Conservation (phyloP, 2,329 filamentous ascomycete genomes). For the Arthroderma sp. region DNA sequence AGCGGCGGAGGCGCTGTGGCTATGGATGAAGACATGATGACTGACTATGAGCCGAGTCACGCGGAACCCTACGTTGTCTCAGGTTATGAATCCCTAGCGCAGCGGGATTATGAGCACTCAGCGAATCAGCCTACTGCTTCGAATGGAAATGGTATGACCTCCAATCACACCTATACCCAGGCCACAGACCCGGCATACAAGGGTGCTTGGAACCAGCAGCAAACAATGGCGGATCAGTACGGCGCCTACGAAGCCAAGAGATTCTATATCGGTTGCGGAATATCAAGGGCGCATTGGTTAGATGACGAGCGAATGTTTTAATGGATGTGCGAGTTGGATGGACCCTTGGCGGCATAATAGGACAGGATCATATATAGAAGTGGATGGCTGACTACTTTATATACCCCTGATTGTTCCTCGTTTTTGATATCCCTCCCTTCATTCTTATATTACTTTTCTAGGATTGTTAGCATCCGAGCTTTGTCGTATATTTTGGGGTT, state of each 20-base stretch:
- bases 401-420: too few relatives aligned
- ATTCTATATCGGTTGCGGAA: conserved; percentile 14
- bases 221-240: conserved; percentile 26
- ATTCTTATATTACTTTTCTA: too few relatives aligned
- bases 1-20: conserved; percentile 19
- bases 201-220: conserved; percentile 25
- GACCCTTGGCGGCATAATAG: too few relatives aligned
- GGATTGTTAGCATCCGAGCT: too few relatives aligned
- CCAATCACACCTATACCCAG: conserved; percentile 17
- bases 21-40: conserved; percentile 32
- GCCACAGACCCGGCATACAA: conserved; percentile 32
- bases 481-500: too few relatives aligned
- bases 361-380: too few relatives aligned
- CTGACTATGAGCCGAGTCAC: conserved; percentile 25
- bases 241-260: conserved; percentile 24
- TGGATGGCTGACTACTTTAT: too few relatives aligned
- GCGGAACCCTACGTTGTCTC: conserved; percentile 74
- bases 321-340: not conserved
- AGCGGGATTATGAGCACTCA: conserved; percentile 44
- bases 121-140: conserved; percentile 19
- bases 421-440: too few relatives aligned
- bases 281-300: conserved; percentile 10
- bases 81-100: conserved; percentile 61
- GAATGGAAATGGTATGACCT: too few relatives aligned
- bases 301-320: conserved; percentile 15